Evolutionary conservation across 306 rosid genomes (phyloP).

Genomic region (Medicago truncatula): DNA sequence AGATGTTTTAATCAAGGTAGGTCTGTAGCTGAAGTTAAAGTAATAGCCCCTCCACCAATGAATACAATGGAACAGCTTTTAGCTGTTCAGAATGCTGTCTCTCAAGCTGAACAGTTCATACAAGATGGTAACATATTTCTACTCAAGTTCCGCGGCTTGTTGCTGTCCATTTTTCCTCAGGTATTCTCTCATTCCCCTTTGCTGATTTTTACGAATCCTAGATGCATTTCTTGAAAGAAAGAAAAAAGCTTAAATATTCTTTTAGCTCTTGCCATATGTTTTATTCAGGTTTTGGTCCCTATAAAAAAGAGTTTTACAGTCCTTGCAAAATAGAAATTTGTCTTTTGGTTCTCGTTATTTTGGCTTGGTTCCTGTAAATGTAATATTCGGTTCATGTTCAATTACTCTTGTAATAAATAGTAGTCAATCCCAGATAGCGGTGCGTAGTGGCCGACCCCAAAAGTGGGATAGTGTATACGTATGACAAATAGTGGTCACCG

Average conservation of each 20-base stretch:
- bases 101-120: constrained; percentile 76
- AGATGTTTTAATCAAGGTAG: constrained; percentile 59
- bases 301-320: not conserved
- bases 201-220: not conserved
- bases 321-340: not conserved
- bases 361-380: not conserved
- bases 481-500: too few species aligned
- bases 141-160: constrained; percentile 80
- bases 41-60: constrained; percentile 79
- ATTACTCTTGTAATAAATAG: not conserved
- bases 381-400: not conserved
- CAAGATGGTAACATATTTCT: constrained; percentile 82
- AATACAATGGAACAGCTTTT: constrained; percentile 95
- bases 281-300: not conserved
- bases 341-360: not conserved
- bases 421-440: too few species aligned
- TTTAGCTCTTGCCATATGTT: not conserved
- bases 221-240: not conserved
- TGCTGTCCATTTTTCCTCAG: constrained; percentile 86
- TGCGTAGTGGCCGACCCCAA: too few species aligned
- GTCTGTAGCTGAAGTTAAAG: constrained; percentile 68
- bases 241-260: not conserved
- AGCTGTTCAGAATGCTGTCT: constrained; percentile 84
- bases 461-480: too few species aligned
- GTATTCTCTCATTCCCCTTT: constrained; percentile 50